Percentiles rank a stretch among this genome's conserved stretches.
phyloP scores from a whole-genome alignment of 2,329 filamentous ascomycete species.

The Hymenoscyphus occultus region DNA sequence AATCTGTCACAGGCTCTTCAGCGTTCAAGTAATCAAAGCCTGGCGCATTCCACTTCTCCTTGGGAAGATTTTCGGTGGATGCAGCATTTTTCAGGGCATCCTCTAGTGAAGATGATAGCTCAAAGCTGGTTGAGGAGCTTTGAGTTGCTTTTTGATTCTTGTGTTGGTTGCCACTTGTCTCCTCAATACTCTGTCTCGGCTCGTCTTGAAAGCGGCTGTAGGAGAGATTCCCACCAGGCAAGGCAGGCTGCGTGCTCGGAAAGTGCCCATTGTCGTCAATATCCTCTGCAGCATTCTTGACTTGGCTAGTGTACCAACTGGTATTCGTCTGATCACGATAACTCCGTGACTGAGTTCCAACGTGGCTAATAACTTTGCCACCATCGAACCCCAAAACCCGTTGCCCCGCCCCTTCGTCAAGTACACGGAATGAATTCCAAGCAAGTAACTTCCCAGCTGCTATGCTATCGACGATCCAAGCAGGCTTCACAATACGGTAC shows the following conservation, averaged over 20 bases:
- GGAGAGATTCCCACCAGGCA: constrained; percentile 15
- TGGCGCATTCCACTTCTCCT: not conserved
- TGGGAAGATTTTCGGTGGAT: not conserved
- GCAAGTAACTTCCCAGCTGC: constrained; percentile 75
- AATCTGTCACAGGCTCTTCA: not conserved
- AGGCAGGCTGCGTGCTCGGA: constrained; percentile 25
- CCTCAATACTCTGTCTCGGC: constrained; percentile 10
- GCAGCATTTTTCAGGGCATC: constrained; percentile 31
- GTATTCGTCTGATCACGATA: constrained; percentile 79
- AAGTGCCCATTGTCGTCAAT: constrained; percentile 41
- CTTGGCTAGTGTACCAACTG: constrained; percentile 78
- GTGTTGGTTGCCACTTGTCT: constrained; percentile 8
- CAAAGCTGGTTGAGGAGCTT: constrained; percentile 31
- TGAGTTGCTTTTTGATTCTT: constrained; percentile 11
- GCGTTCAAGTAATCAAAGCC: not conserved
- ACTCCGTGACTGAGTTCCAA: constrained; percentile 55
- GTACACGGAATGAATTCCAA: constrained; percentile 80
- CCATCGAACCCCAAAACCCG: constrained; percentile 65
- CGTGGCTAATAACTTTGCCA: constrained; percentile 65
- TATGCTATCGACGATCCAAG: constrained; percentile 91
- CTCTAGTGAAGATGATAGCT: constrained; percentile 36
- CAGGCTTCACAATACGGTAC: constrained; percentile 90
- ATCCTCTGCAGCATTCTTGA: constrained; percentile 47
- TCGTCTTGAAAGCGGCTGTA: constrained; percentile 13
- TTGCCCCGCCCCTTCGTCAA: constrained; percentile 82